Conservation (phyloP, 1,139 yeast species). For the Saccharomycopsis hybrid region DNA sequence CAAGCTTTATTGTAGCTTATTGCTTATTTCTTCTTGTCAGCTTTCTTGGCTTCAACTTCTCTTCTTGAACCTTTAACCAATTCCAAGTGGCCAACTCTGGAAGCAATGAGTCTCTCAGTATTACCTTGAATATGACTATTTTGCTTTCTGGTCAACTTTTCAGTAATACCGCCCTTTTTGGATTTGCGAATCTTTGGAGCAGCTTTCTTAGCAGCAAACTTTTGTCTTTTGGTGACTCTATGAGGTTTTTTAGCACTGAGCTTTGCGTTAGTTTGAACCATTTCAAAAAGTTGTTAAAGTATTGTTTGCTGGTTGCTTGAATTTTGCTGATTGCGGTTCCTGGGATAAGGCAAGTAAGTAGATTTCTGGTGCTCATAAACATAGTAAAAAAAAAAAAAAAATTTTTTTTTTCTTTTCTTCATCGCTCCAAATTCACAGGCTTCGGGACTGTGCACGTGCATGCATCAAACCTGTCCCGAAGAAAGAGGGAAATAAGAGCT, state of each 20-base stretch:
- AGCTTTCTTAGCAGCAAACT: conserved; percentile 35
- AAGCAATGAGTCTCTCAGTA: conserved; percentile 80
- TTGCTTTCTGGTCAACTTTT: conserved; percentile 14
- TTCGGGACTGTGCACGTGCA: no score
- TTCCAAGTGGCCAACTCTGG: conserved; percentile 95
- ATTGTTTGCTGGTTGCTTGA: no score
- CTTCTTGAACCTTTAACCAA: conserved; percentile 88
- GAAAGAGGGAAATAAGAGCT: no score
- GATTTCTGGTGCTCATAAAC: no score
- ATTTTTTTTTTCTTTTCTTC: no score
- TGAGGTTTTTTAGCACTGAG: conserved; percentile 36
- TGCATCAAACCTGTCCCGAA: no score
- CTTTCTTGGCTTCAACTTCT: conserved; percentile 53
- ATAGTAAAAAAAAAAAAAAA: no score
- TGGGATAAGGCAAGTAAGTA: no score
- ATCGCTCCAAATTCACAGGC: no score
- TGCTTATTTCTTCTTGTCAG: background rate
- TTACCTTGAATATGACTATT: conserved; percentile 9
- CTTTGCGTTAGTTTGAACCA: conserved; percentile 46
- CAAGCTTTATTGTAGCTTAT: no score
- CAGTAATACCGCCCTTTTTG: conserved; percentile 30
- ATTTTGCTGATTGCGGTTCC: no score
- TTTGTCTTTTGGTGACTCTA: conserved; percentile 41
- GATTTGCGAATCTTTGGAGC: conserved; percentile 41
- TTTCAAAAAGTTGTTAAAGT: conserved; percentile 19